Percentiles rank a stretch among this genome's conserved stretches.
phyloP scores from a whole-genome alignment of 331 rosid genomes.

The Malus hybrid region DNA sequence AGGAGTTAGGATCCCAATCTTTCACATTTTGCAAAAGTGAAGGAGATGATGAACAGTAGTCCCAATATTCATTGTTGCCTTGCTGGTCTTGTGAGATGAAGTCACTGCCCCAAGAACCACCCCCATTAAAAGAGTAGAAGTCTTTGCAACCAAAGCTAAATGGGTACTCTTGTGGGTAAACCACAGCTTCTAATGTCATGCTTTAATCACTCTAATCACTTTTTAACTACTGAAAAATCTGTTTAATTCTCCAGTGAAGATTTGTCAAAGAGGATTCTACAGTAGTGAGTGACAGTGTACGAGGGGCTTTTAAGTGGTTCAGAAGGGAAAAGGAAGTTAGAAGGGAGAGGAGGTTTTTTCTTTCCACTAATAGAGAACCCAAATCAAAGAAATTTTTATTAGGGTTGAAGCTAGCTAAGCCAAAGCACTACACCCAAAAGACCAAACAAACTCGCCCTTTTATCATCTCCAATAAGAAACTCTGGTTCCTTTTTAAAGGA shows the following conservation, averaged over 20 bases:
- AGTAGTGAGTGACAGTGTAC: background rate
- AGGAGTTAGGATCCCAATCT: constrained; percentile 35
- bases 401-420: constrained; percentile 1
- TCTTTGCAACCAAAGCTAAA: constrained; percentile 25
- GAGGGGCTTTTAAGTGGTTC: background rate
- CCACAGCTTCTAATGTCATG: constrained; percentile 49
- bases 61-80: constrained; percentile 12
- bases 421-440: constrained; percentile 19
- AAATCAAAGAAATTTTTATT: background rate
- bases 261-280: too few species aligned
- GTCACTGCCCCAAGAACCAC: constrained; percentile 16
- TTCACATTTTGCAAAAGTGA: constrained; percentile 14
- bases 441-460: constrained; percentile 51
- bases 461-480: constrained; percentile 25
- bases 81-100: constrained; percentile 11
- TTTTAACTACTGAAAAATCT: background rate
- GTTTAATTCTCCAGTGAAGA: background rate
- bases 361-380: background rate
- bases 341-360: constrained; percentile 1
- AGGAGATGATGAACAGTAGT: constrained; percentile 20
- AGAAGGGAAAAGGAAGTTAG: background rate
- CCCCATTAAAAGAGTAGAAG: constrained; percentile 19
- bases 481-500: constrained; percentile 13
- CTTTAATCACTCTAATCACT: background rate
- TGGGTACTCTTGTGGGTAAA: constrained; percentile 30